A percentile compares a stretch with the other conserved stretches of the same genome.
Evolutionary conservation across 225 moss, liverwort and hornwort species (phyloP).

Genomic region (Marchantia paleacea): DNA sequence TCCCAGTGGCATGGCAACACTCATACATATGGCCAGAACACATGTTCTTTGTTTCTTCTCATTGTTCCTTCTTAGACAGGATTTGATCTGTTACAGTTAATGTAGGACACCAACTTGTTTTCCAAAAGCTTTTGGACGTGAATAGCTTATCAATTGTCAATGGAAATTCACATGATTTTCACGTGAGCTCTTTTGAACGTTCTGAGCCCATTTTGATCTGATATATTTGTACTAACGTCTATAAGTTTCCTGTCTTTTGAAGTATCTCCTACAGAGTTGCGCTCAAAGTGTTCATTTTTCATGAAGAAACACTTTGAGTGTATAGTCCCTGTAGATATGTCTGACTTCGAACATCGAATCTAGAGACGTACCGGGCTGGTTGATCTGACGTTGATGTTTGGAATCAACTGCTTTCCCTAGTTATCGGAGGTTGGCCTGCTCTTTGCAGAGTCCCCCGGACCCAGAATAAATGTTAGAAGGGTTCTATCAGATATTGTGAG

Average conservation of each 20-base stretch:
- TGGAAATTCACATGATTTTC: neutral
- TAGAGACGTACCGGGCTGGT: neutral
- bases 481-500: no score
- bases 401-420: neutral
- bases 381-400: neutral
- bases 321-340: neutral
- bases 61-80: constrained; percentile 1
- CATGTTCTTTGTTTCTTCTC: neutral
- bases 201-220: neutral
- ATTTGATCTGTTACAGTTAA: neutral
- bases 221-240: neutral
- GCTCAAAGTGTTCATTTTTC: neutral
- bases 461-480: no score
- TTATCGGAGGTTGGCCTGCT: neutral
- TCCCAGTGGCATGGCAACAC: neutral
- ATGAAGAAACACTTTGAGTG: neutral
- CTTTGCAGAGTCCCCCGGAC: no score
- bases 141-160: neutral
- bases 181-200: neutral
- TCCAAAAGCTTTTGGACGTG: neutral
- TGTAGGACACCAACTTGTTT: neutral
- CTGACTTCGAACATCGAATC: neutral
- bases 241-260: neutral
- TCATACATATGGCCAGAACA: neutral
- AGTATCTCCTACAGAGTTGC: neutral